A percentile compares a stretch with the other conserved stretches of the same genome.
Evolutionary conservation across 2,329 filamentous ascomycete genomes (phyloP).

Genomic region (Penicillium sp.): DNA sequence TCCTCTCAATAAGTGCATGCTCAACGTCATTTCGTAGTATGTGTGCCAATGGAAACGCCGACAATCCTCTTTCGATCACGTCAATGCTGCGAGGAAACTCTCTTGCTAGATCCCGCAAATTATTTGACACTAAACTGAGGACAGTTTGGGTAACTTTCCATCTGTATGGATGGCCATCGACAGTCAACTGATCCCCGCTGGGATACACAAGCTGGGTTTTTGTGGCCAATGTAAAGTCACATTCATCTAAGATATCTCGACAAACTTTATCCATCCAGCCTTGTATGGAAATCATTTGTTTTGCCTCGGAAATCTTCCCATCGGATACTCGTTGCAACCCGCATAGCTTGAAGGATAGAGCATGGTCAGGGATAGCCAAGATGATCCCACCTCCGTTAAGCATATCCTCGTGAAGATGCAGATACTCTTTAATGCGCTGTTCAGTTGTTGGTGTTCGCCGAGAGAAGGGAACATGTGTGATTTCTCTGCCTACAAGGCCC

Average conservation of each 20-base stretch:
- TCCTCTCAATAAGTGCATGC: background rate
- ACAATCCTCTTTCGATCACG: background rate
- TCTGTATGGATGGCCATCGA: slow-evolving; percentile 53
- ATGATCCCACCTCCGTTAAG: slow-evolving; percentile 50
- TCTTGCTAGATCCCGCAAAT: background rate
- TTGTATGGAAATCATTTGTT: slow-evolving; percentile 50
- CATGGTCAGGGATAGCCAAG: slow-evolving; percentile 59
- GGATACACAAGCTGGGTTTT: slow-evolving; percentile 59
- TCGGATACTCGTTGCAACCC: slow-evolving; percentile 56
- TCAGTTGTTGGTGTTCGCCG: slow-evolving; percentile 39
- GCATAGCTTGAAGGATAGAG: slow-evolving; percentile 62
- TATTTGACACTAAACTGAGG: slow-evolving; percentile 34
- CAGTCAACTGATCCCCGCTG: slow-evolving; percentile 43
- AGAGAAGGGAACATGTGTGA: slow-evolving; percentile 59
- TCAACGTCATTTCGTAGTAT: slow-evolving; percentile 3
- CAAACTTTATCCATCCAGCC: slow-evolving; percentile 46
- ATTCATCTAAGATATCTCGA: slow-evolving; percentile 64
- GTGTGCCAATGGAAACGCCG: slow-evolving; percentile 2
- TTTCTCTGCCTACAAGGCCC: slow-evolving; percentile 51
- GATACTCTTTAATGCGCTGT: slow-evolving; percentile 29
- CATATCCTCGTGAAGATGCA: slow-evolving; percentile 40
- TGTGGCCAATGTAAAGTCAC: slow-evolving; percentile 52
- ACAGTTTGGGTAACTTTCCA: slow-evolving; percentile 48
- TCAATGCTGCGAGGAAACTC: slow-evolving; percentile 1
- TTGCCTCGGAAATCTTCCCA: slow-evolving; percentile 37